A percentile compares a stretch with the other conserved stretches of the same genome.
phyloP scores from a whole-genome alignment of 352 stramenopile genomes.

The Phytophthora colocasiae region DNA sequence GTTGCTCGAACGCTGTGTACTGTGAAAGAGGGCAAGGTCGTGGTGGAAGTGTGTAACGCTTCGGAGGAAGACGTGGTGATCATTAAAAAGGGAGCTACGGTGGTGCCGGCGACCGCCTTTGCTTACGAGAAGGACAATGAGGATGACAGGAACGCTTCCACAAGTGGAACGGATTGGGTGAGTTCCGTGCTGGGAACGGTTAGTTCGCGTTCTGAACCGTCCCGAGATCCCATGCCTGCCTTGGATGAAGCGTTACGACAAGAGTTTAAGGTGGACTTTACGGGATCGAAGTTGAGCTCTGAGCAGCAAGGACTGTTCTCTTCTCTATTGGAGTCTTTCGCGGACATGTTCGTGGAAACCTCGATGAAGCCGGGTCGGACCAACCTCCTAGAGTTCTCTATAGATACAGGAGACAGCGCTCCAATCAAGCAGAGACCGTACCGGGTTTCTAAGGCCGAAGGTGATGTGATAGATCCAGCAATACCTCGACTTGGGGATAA shows the following conservation, averaged over 20 bases:
- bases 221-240: background rate
- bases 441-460: conserved; percentile 3
- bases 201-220: background rate
- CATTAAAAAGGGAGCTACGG: too few relatives aligned
- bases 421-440: conserved; percentile 4
- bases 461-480: conserved; percentile 2
- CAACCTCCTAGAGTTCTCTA: conserved; percentile 1
- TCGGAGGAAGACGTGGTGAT: too few relatives aligned
- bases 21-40: too few relatives aligned
- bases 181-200: background rate
- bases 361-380: conserved; percentile 4
- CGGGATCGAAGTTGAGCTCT: background rate
- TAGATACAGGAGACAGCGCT: background rate
- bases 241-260: background rate
- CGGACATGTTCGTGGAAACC: conserved; percentile 7
- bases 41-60: too few relatives aligned
- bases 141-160: too few relatives aligned
- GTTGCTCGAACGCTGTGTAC: too few relatives aligned
- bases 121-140: too few relatives aligned
- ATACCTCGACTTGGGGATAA: background rate
- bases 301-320: background rate
- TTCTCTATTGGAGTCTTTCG: background rate
- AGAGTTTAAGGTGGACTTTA: conserved; percentile 2
- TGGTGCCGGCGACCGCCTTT: too few relatives aligned
- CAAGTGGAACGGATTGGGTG: background rate